phyloP scores from a whole-genome alignment of 1,284 basidiomycete species.

The Ustilago cynodontis region DNA sequence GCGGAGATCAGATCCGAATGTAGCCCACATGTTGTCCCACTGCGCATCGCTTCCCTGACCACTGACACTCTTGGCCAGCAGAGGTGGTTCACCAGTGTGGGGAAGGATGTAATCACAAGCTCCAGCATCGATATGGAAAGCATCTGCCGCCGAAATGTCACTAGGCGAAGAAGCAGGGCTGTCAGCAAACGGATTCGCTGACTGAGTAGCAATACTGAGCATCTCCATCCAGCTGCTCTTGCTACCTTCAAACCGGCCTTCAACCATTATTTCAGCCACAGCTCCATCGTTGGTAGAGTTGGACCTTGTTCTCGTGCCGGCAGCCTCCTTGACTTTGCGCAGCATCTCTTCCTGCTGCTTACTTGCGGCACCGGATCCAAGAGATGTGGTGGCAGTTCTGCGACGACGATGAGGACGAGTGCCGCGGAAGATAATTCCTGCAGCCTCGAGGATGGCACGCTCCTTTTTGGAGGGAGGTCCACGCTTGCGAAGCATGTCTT shows the following conservation, averaged over 20 bases:
- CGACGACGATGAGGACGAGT: slow-evolving; percentile 48
- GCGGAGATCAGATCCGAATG: slow-evolving; percentile 27
- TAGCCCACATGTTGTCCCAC: slow-evolving; percentile 37
- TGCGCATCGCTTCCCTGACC: slow-evolving; percentile 5
- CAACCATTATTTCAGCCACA: not conserved
- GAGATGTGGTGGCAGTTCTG: slow-evolving; percentile 42
- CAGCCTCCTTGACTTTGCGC: slow-evolving; percentile 36
- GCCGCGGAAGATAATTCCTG: slow-evolving; percentile 52
- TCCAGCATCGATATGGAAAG: slow-evolving; percentile 39
- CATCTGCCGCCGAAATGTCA: slow-evolving; percentile 31
- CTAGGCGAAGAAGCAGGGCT: slow-evolving; percentile 38
- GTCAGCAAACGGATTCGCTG: slow-evolving; percentile 42
- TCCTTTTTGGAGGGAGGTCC: slow-evolving; percentile 56
- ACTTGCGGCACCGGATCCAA: slow-evolving; percentile 39
- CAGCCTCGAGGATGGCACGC: slow-evolving; percentile 47
- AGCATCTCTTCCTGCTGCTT: slow-evolving; percentile 47
- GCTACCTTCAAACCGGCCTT: slow-evolving; percentile 5
- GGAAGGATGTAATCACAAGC: slow-evolving; percentile 40
- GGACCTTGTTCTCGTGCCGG: slow-evolving; percentile 28
- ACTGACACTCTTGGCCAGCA: slow-evolving; percentile 7
- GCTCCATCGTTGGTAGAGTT: slow-evolving; percentile 42
- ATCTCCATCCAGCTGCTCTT: slow-evolving; percentile 52
- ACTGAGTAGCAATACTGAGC: slow-evolving; percentile 39
- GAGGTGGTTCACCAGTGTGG: not conserved
- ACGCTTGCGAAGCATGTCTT: slow-evolving; percentile 54